Conservation (phyloP, 176 grass and related monocot genomes). For the Bolboschoenus planiculmis region DNA sequence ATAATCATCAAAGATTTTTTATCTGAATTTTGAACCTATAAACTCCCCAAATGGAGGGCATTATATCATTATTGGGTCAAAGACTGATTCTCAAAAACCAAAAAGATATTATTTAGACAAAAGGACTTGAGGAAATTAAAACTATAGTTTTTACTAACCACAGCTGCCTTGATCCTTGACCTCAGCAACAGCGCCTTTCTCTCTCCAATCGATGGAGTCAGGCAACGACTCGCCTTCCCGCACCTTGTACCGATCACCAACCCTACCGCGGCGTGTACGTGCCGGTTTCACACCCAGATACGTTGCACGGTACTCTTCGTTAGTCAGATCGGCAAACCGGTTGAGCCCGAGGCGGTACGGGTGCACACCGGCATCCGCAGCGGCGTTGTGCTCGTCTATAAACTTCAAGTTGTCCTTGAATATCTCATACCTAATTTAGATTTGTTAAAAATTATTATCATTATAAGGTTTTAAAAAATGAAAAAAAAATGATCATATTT, state of each 20-base stretch:
- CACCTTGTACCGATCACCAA: conserved; percentile 43
- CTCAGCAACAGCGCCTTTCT: conserved; percentile 46
- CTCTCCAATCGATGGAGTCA: conserved; percentile 63
- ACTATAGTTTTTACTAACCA: conserved; percentile 32
- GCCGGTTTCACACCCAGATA: conserved; percentile 47
- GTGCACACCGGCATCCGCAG: conserved; percentile 61
- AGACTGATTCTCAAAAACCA: too few relatives aligned
- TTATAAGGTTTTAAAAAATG: not conserved
- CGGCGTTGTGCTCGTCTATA: conserved; percentile 71
- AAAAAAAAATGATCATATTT: not conserved
- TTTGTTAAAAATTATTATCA: not conserved
- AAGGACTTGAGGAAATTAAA: not conserved
- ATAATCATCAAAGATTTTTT: too few relatives aligned
- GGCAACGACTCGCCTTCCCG: conserved; percentile 43
- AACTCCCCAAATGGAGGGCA: too few relatives aligned
- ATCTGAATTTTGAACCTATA: too few relatives aligned
- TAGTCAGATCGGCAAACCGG: conserved; percentile 87
- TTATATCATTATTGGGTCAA: too few relatives aligned
- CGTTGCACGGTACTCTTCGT: conserved; percentile 69
- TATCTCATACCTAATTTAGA: conserved; percentile 29
- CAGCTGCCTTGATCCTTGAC: conserved; percentile 88
- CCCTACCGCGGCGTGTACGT: conserved; percentile 27
- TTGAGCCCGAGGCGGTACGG: conserved; percentile 73
- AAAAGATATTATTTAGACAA: not conserved
- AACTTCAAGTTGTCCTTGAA: conserved; percentile 72